Percentiles rank a stretch among this genome's conserved stretches.
phyloP scores from a whole-genome alignment of 495 filamentous ascomycete genomes.

The Aspergillus ostianus region DNA sequence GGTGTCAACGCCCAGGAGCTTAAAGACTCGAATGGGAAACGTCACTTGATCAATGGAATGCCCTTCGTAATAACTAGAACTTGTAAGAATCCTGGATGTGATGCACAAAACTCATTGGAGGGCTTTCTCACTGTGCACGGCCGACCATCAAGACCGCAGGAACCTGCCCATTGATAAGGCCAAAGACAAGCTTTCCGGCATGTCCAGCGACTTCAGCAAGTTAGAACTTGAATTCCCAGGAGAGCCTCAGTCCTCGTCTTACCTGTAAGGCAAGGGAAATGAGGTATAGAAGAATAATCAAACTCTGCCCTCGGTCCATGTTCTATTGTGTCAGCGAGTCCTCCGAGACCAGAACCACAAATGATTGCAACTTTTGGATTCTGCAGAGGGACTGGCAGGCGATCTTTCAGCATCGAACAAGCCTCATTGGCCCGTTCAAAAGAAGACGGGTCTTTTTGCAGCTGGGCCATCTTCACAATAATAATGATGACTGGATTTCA shows the following conservation, averaged over 20 bases:
- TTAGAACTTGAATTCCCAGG: conserved; percentile 1
- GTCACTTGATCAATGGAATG: conserved; percentile 66
- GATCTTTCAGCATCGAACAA: conserved; percentile 32
- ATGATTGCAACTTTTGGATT: conserved; percentile 65
- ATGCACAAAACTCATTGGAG: not conserved
- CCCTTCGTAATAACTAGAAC: conserved; percentile 70
- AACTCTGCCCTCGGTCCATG: conserved; percentile 52
- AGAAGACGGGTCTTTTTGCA: conserved; percentile 13
- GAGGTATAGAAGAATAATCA: conserved; percentile 60
- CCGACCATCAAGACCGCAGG: conserved; percentile 73
- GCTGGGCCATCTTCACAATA: conserved; percentile 16
- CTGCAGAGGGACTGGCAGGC: conserved; percentile 46
- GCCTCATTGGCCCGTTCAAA: conserved; percentile 43
- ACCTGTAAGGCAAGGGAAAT: conserved; percentile 68
- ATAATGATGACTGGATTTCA: not conserved
- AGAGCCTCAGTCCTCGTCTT: conserved; percentile 18
- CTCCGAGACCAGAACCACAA: conserved; percentile 71
- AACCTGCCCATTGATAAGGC: conserved; percentile 54
- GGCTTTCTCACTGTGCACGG: conserved; percentile 65
- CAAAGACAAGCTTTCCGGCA: conserved; percentile 74
- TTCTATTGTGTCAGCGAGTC: conserved; percentile 60
- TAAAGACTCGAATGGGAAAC: conserved; percentile 70
- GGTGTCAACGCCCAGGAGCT: conserved; percentile 61
- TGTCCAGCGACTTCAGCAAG: conserved; percentile 55
- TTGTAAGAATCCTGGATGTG: not conserved